Conservation (phyloP, 768 basidiomycete species). For the Ephemerocybe angulata region DNA sequence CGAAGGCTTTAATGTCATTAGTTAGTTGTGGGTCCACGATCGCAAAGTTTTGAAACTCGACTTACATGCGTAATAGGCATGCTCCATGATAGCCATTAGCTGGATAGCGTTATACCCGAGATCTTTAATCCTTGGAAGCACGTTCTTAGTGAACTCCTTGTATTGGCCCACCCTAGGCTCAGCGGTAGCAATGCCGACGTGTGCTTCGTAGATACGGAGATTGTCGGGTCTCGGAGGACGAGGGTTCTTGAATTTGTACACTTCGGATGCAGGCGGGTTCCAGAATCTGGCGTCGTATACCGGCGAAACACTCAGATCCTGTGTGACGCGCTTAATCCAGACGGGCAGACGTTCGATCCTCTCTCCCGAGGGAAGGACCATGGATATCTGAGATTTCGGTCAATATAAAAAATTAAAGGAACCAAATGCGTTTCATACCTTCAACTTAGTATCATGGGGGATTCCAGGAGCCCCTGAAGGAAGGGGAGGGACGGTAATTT, state of each 20-base stretch:
- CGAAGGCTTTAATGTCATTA: conserved; percentile 64
- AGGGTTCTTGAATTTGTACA: conserved; percentile 79
- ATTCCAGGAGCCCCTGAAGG: conserved; percentile 74
- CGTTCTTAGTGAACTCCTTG: conserved; percentile 86
- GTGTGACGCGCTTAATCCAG: conserved; percentile 95
- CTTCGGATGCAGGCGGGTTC: conserved; percentile 78
- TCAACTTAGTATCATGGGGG: conserved; percentile 92
- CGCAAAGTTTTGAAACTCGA: conserved; percentile 7
- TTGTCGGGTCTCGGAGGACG: conserved; percentile 64
- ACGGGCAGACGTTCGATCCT: conserved; percentile 90
- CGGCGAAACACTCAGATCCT: conserved; percentile 85
- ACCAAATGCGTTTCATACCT: conserved; percentile 44
- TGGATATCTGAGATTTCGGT: conserved; percentile 66
- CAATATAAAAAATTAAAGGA: not conserved
- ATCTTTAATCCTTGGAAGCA: conserved; percentile 83
- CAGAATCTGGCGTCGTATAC: conserved; percentile 97
- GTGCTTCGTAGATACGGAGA: conserved; percentile 91
- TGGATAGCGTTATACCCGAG: conserved; percentile 97
- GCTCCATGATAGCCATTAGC: conserved; percentile 98
- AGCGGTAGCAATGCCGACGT: conserved; percentile 92
- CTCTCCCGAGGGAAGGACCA: conserved; percentile 74
- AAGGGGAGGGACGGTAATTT: conserved; percentile 69
- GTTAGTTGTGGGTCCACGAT: not conserved
- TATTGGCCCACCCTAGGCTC: conserved; percentile 90
- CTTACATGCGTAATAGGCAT: conserved; percentile 95